Conservation (phyloP, 225 moss, liverwort and hornwort species). For the Sphagnum contortum region DNA sequence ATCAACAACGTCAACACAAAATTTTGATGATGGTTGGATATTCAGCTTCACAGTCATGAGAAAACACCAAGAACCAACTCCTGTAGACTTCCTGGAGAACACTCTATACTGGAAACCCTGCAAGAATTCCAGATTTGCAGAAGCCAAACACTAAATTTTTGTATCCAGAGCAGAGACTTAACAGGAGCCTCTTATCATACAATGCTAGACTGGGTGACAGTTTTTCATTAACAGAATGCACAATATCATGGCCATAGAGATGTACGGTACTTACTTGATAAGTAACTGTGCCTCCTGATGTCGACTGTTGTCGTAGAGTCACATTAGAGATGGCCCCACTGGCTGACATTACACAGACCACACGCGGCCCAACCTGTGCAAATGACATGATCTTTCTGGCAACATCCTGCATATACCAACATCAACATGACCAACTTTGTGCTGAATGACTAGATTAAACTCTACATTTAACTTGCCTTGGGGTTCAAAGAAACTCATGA, state of each 20-base stretch:
- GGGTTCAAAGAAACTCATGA: background rate
- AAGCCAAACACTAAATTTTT: too few species aligned
- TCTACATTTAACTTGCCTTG: too few species aligned
- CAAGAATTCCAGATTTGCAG: too few species aligned
- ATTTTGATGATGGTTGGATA: too few species aligned
- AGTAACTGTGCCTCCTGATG: conserved; percentile 62
- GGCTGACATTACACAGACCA: conserved; percentile 62
- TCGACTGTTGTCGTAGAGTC: conserved; percentile 59
- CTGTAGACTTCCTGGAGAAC: too few species aligned
- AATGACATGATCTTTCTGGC: conserved; percentile 59
- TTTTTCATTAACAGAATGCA: background rate
- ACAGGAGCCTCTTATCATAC: too few species aligned
- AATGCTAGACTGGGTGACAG: too few species aligned
- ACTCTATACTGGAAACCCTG: too few species aligned
- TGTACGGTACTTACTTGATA: conserved; percentile 36
- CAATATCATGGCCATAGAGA: background rate
- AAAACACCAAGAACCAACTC: background rate
- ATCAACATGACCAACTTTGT: too few species aligned
- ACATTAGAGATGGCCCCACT: conserved; percentile 68
- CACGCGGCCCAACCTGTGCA: conserved; percentile 56
- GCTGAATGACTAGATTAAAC: too few species aligned
- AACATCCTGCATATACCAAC: conserved; percentile 36
- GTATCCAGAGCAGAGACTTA: too few species aligned
- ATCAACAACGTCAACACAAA: background rate
- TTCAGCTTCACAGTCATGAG: too few species aligned